Evolutionary conservation across 1,284 basidiomycete genomes (phyloP).

Genomic region (Cutaneotrichosporon sp.): DNA sequence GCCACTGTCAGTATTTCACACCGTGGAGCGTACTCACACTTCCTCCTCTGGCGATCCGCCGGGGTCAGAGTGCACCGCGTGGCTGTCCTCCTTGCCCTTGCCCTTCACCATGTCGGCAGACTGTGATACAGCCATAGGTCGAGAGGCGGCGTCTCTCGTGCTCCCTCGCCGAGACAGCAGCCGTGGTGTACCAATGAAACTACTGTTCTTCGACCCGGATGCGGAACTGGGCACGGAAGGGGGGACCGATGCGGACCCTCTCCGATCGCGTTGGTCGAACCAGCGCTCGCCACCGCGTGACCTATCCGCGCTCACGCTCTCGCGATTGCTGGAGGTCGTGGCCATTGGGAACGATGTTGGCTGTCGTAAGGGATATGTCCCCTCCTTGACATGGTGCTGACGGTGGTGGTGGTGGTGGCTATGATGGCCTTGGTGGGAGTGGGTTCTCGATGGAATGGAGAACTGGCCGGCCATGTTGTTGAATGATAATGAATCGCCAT

Average conservation of each 20-base stretch:
- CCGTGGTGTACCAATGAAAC: constrained; percentile 22
- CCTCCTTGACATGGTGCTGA: not conserved
- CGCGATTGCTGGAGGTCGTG: not conserved
- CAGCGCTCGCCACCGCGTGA: not conserved
- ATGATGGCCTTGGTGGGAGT: not conserved
- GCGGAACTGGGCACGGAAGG: constrained; percentile 16
- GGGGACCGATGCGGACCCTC: constrained; percentile 1
- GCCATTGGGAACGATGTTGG: not conserved
- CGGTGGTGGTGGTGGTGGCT: not conserved
- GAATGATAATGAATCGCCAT: not conserved
- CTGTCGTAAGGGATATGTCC: not conserved
- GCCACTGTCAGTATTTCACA: not conserved
- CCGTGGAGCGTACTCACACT: constrained; percentile 29
- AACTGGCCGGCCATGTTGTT: constrained; percentile 2
- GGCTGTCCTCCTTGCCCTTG: not conserved
- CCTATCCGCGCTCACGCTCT: not conserved
- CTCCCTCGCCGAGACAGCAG: constrained; percentile 23
- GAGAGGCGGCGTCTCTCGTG: constrained; percentile 14
- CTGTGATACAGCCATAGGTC: not conserved
- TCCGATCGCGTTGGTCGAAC: not conserved
- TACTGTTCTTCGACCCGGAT: constrained; percentile 20
- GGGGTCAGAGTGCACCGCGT: not conserved
- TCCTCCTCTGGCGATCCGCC: constrained; percentile 17
- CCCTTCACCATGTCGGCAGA: not conserved
- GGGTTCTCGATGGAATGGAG: not conserved